Conservation (phyloP, 257 asterid genomes). For the Fraxinus cuspidata region DNA sequence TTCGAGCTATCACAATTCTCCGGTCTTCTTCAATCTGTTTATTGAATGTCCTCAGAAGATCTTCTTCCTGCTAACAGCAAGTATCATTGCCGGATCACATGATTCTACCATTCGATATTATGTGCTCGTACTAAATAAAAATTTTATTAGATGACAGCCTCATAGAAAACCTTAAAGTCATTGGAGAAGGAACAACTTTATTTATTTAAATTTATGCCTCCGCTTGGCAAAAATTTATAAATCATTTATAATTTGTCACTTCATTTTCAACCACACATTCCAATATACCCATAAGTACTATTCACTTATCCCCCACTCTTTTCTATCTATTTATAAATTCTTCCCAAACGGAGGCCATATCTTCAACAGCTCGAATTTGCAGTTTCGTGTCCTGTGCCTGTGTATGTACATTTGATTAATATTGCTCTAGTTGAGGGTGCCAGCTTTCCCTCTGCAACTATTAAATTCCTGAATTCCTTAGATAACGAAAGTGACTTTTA, state of each 20-base stretch:
- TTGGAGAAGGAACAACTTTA: not conserved
- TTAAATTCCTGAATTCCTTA: not conserved
- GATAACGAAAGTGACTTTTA: not conserved
- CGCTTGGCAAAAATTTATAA: no score
- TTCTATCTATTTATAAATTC: no score
- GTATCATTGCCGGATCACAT: conserved; percentile 18
- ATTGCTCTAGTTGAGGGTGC: conserved; percentile 12
- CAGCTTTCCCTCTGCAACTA: not conserved
- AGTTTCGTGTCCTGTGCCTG: not conserved
- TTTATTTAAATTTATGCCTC: not conserved
- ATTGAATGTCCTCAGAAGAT: conserved; percentile 68
- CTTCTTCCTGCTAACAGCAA: conserved; percentile 79
- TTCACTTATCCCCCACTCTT: no score
- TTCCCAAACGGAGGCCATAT: not conserved
- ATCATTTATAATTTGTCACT: no score
- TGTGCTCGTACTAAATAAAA: not conserved
- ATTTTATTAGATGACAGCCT: not conserved
- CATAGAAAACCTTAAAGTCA: not conserved
- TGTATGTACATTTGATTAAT: conserved; percentile 15
- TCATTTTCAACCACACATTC: no score
- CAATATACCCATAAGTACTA: no score
- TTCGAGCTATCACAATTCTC: conserved; percentile 82
- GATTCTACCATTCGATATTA: conserved; percentile 16
- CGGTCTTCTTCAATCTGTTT: conserved; percentile 95
- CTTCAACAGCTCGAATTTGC: not conserved